Evolutionary conservation across 345 rosid species (phyloP).

Genomic region (Arabis hirsuta): DNA sequence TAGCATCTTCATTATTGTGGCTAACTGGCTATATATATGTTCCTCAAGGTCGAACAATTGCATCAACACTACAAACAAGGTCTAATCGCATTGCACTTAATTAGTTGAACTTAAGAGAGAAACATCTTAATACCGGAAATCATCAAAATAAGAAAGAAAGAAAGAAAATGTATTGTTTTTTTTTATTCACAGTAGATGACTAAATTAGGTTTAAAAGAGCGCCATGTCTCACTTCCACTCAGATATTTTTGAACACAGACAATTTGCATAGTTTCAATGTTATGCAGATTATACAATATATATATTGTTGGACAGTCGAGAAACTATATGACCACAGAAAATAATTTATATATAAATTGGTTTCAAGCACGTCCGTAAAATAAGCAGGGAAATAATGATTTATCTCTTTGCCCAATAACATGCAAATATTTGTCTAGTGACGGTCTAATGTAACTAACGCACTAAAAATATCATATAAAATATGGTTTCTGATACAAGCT

Average conservation of each 20-base stretch:
- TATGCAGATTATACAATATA: background rate
- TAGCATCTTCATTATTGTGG: too few species aligned
- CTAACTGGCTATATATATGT: background rate
- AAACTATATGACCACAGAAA: background rate
- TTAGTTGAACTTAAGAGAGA: background rate
- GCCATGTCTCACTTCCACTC: slow-evolving; percentile 1
- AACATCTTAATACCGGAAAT: background rate
- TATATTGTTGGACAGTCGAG: background rate
- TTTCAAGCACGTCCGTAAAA: slow-evolving; percentile 4
- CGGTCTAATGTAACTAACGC: slow-evolving; percentile 42
- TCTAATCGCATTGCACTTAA: background rate
- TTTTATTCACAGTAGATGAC: background rate
- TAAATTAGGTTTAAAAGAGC: slow-evolving; percentile 2
- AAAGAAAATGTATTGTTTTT: background rate
- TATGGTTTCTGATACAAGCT: slow-evolving; percentile 29
- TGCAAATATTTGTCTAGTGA: slow-evolving; percentile 20
- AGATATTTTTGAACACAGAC: background rate
- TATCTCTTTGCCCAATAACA: slow-evolving; percentile 8
- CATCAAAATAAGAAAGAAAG: background rate
- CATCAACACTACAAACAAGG: background rate
- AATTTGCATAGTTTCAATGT: slow-evolving; percentile 1
- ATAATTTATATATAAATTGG: background rate
- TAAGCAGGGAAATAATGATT: slow-evolving; percentile 24
- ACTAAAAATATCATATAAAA: slow-evolving; percentile 28
- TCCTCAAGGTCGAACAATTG: background rate